phyloP scores from a whole-genome alignment of 805 yeast species.

The Candida piceae region DNA sequence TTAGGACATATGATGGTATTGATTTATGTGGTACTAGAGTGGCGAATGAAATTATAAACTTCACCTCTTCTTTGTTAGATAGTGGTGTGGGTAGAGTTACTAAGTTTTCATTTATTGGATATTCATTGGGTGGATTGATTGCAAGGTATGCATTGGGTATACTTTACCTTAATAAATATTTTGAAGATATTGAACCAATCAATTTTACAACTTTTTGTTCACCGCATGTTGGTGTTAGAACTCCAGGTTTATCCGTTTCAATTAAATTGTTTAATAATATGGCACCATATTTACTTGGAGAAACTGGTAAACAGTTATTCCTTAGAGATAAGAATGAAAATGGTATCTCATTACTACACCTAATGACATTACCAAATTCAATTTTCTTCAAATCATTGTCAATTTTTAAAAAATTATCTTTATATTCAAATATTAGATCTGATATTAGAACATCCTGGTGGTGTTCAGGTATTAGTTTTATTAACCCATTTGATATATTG shows the following conservation, averaged over 20 bases:
- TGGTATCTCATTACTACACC: slow-evolving; percentile 47
- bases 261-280: slow-evolving; percentile 53
- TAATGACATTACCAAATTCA: slow-evolving; percentile 62
- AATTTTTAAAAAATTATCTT: slow-evolving; percentile 45
- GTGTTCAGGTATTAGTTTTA: slow-evolving; percentile 64
- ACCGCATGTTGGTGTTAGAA: slow-evolving; percentile 64
- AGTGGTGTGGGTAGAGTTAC: slow-evolving; percentile 36
- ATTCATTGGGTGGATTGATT: slow-evolving; percentile 84
- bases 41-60: slow-evolving; percentile 54
- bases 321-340: slow-evolving; percentile 38
- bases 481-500: slow-evolving; percentile 52
- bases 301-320: slow-evolving; percentile 72
- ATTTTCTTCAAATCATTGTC: slow-evolving; percentile 53
- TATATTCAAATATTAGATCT: slow-evolving; percentile 74
- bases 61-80: slow-evolving; percentile 24
- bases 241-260: slow-evolving; percentile 50
- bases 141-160: slow-evolving; percentile 79
- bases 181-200: slow-evolving; percentile 50
- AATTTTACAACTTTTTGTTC: slow-evolving; percentile 60
- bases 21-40: slow-evolving; percentile 79
- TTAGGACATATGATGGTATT: slow-evolving; percentile 79
- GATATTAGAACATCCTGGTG: slow-evolving; percentile 82
- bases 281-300: slow-evolving; percentile 63
- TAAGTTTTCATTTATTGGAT: slow-evolving; percentile 77
- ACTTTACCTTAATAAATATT: slow-evolving; percentile 46